Evolutionary conservation across 2,329 filamentous ascomycete genomes (phyloP).

Genomic region (Neurospora sp.): DNA sequence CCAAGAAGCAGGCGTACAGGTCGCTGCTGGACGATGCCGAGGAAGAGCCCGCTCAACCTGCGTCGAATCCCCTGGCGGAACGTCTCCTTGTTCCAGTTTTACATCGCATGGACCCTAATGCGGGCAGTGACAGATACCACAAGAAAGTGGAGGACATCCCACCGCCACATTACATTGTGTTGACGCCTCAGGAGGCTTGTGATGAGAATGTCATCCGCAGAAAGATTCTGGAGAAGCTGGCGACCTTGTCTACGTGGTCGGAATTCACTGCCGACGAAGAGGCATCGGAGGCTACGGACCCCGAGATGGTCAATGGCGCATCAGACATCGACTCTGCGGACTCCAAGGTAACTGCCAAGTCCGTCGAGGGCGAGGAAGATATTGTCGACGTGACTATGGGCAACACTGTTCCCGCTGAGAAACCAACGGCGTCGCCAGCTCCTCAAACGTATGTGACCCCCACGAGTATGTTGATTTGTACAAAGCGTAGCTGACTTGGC

Average conservation of each 20-base stretch:
- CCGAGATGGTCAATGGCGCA: conserved; percentile 56
- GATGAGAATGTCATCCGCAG: conserved; percentile 62
- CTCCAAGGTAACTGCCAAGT: conserved; percentile 62
- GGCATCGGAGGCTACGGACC: conserved; percentile 47
- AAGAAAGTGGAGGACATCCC: conserved; percentile 15
- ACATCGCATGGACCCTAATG: conserved; percentile 39
- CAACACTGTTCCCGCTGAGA: conserved; percentile 37
- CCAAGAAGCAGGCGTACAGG: conserved; percentile 23
- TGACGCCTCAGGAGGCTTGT: conserved; percentile 61
- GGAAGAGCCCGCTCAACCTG: conserved; percentile 35
- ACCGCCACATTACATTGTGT: conserved; percentile 60
- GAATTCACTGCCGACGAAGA: conserved; percentile 46
- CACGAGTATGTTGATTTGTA: background rate
- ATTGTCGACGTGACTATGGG: conserved; percentile 86
- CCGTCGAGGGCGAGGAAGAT: conserved; percentile 80
- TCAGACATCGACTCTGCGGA: conserved; percentile 59
- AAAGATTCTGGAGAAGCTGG: conserved; percentile 68
- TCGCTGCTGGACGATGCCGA: conserved; percentile 41
- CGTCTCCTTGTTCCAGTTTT: conserved; percentile 61
- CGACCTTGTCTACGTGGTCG: conserved; percentile 63
- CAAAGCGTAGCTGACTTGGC: background rate
- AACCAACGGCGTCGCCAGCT: conserved; percentile 11
- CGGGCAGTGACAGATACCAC: conserved; percentile 7
- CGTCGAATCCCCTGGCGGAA: conserved; percentile 53
- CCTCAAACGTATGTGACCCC: conserved; percentile 20